Evolutionary conservation across 192 early-diverging fungal genomes (phyloP).

Genomic region (Coemansia sp.): DNA sequence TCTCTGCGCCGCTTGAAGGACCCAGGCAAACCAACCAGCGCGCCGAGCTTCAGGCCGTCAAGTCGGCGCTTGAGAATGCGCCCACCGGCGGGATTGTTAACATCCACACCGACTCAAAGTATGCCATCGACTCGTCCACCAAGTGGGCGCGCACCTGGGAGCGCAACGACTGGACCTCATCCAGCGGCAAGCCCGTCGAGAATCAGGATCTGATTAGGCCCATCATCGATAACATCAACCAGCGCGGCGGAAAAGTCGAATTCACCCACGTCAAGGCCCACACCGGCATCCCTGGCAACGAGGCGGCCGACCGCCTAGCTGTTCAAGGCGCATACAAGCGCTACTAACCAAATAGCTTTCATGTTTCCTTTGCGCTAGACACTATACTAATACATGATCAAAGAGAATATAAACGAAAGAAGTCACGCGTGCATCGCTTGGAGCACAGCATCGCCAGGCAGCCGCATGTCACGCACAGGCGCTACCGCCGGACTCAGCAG

Average conservation of each 20-base stretch:
- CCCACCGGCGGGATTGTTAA: conserved; percentile 25
- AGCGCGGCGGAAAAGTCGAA: conserved; percentile 9
- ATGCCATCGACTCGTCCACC: conserved; percentile 68
- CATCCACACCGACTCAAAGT: conserved; percentile 79
- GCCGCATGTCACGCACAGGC: conserved; percentile 24
- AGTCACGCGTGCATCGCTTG: conserved; percentile 23
- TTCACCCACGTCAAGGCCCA: conserved; percentile 73
- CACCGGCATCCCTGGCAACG: conserved; percentile 70
- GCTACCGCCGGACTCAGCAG: conserved; percentile 31
- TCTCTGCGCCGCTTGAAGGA: conserved; percentile 57
- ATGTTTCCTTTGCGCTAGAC: no score
- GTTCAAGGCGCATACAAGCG: conserved; percentile 59
- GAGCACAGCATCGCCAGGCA: conserved; percentile 17
- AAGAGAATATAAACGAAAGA: not conserved
- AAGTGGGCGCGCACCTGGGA: conserved; percentile 76
- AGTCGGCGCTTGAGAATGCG: conserved; percentile 55
- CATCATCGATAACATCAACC: conserved; percentile 43
- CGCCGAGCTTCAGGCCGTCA: conserved; percentile 66
- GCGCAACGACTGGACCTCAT: conserved; percentile 63
- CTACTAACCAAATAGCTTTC: not conserved
- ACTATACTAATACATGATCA: no score
- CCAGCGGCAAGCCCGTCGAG: conserved; percentile 58
- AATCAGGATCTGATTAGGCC: conserved; percentile 78
- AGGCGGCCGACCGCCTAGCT: conserved; percentile 77
- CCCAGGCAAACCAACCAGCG: conserved; percentile 69